Percentiles rank a stretch among this genome's conserved stretches.
Evolutionary conservation across 2,329 filamentous ascomycete genomes (phyloP).

Genomic region (Fusarium pseudonygamai): DNA sequence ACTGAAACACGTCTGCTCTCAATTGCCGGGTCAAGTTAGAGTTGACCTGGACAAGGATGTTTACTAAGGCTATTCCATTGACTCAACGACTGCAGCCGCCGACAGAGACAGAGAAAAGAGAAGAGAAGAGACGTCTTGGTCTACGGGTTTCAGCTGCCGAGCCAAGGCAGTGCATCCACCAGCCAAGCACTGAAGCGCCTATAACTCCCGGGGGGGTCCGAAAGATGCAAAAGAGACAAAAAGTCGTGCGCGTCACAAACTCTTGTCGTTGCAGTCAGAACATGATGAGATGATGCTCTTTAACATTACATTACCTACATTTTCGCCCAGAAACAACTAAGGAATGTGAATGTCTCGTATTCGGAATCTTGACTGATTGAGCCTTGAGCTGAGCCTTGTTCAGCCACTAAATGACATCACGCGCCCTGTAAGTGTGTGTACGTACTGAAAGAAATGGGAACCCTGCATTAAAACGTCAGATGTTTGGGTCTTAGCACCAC

Average conservation of each 20-base stretch:
- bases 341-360: slow-evolving; percentile 25
- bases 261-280: background rate
- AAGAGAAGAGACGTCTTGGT: background rate
- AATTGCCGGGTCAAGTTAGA: background rate
- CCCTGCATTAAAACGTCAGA: slow-evolving; percentile 23
- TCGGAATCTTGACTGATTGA: background rate
- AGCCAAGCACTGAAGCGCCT: background rate
- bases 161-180: slow-evolving; percentile 34
- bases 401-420: slow-evolving; percentile 34
- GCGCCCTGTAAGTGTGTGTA: background rate
- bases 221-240: background rate
- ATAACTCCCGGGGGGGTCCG: background rate
- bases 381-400: slow-evolving; percentile 1
- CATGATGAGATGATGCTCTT: slow-evolving; percentile 20
- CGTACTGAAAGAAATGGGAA: background rate
- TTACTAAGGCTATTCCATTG: background rate
- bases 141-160: slow-evolving; percentile 33
- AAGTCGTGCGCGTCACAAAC: slow-evolving; percentile 30
- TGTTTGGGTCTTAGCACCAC: slow-evolving; percentile 24
- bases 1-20: slow-evolving; percentile 16
- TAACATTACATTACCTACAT: background rate
- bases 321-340: slow-evolving; percentile 1
- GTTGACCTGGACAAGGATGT: background rate
- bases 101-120: background rate
- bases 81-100: background rate